Base-by-base conservation (phyloP, 371 early-diverging fungal genomes). In the Mortierella sp. region DNA sequence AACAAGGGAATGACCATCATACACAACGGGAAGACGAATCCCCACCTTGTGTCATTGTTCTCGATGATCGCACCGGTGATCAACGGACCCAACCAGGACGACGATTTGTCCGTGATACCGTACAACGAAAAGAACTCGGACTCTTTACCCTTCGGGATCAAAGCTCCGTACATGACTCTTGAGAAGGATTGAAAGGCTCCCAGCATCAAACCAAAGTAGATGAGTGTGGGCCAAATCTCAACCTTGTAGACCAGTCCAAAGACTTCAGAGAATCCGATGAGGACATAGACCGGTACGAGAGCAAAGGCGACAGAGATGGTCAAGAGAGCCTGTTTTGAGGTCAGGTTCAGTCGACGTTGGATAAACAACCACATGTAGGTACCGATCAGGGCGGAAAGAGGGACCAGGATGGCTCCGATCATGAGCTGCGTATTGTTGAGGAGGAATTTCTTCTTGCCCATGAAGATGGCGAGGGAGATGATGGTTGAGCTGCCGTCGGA, bases 71-170 rank as follows among this genome's bases (percentile, higher is more conserved):
- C 81, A 0, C 82, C 91, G 19, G 86, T 84, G 24, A 87, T 72
- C 50, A 89, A 56, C 4, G 89, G 89, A 0, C 91, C 91, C 49
- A 89, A 60, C 88, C 88, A 89, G 17, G 84, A 65, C 12, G 80
- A 80, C 3, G 89, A 89, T 76, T 87, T 86, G 81, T 89, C 89
- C 6, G 89, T 87, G 60, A 90, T 85, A 49, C 84, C 82, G 53
- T 83, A 85, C 17, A 86, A 43, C n/a, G 80, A 75, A 48, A 84
- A 86, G 67, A 87, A 83, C 67, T 87, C 86, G 46, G 81, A 81
- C 31, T 87, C 87, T 31, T 78, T 72, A 28, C 84, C 86, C 31
- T 62, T 67, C 4, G 86, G 86, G 7, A 82, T 46, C 56, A 85
- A 42, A 14, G 80, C 72, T 9, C 73, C 72, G 44, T 83, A 86